Evolutionary conservation across 2,329 filamentous ascomycete species (phyloP).

Genomic region (Epichloe typhina): DNA sequence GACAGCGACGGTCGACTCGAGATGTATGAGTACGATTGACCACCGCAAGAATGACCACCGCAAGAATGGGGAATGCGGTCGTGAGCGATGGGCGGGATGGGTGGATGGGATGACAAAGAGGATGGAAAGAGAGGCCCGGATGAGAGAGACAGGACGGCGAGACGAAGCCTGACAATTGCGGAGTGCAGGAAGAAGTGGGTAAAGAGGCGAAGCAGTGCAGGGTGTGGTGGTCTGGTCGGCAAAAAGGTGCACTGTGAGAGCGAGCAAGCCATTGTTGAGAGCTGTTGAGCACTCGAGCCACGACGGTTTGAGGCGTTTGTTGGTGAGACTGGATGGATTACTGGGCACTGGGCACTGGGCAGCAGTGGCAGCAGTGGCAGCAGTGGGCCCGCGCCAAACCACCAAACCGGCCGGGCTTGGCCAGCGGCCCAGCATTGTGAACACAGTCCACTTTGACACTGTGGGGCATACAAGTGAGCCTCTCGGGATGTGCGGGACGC

Average conservation of each 20-base stretch:
- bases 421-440: too few relatives aligned
- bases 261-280: too few relatives aligned
- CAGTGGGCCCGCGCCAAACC: too few relatives aligned
- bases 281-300: neutral
- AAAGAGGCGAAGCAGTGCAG: slow-evolving; percentile 5
- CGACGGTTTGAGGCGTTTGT: too few relatives aligned
- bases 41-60: too few relatives aligned
- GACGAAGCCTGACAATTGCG: slow-evolving; percentile 6
- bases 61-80: neutral
- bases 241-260: neutral
- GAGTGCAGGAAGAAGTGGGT: slow-evolving; percentile 8
- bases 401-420: too few relatives aligned
- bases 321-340: too few relatives aligned
- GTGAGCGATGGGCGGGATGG: neutral
- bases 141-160: neutral
- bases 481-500: too few relatives aligned
- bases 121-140: neutral
- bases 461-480: too few relatives aligned
- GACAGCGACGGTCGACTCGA: neutral
- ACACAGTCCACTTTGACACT: too few relatives aligned
- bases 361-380: too few relatives aligned
- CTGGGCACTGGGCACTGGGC: too few relatives aligned
- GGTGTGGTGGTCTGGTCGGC: neutral
- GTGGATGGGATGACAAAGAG: neutral
- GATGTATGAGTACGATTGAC: neutral